phyloP scores from a whole-genome alignment of 164 flowering plant genomes.

The Houttuynia cordata region DNA sequence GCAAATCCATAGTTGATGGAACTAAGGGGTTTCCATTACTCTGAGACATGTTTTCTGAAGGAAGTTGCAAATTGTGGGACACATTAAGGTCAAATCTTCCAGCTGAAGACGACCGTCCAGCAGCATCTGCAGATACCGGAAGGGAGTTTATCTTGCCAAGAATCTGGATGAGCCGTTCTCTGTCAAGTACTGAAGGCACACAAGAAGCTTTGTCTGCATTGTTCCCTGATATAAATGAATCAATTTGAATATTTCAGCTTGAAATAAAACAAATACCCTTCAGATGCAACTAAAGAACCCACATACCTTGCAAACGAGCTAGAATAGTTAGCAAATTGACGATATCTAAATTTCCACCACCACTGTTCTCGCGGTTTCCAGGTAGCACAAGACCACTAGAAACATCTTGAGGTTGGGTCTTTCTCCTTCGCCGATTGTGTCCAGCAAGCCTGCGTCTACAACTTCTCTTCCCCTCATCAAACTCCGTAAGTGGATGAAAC shows the following conservation, averaged over 20 bases:
- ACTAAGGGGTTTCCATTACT: slow-evolving; percentile 26
- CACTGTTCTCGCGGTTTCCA: slow-evolving; percentile 25
- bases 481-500: slow-evolving; percentile 82
- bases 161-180: slow-evolving; percentile 56
- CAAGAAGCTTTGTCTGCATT: slow-evolving; percentile 20
- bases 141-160: slow-evolving; percentile 58
- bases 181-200: slow-evolving; percentile 29
- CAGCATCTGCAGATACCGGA: slow-evolving; percentile 35
- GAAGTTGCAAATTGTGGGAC: slow-evolving; percentile 17
- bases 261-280: background rate
- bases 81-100: slow-evolving; percentile 22
- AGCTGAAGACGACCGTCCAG: slow-evolving; percentile 28
- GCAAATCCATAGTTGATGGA: slow-evolving; percentile 53
- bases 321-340: slow-evolving; percentile 47
- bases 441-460: slow-evolving; percentile 94
- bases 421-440: slow-evolving; percentile 78
- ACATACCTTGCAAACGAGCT: slow-evolving; percentile 61
- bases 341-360: slow-evolving; percentile 43
- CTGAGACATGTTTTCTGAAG: slow-evolving; percentile 22
- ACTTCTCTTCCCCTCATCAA: slow-evolving; percentile 93
- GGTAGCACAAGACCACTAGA: slow-evolving; percentile 27
- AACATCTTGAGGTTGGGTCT: slow-evolving; percentile 72
- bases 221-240: slow-evolving; percentile 24
- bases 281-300: background rate
- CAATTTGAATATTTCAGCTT: background rate